phyloP scores from a whole-genome alignment of 176 grass and related monocot genomes.

The Leersia perrieri region DNA sequence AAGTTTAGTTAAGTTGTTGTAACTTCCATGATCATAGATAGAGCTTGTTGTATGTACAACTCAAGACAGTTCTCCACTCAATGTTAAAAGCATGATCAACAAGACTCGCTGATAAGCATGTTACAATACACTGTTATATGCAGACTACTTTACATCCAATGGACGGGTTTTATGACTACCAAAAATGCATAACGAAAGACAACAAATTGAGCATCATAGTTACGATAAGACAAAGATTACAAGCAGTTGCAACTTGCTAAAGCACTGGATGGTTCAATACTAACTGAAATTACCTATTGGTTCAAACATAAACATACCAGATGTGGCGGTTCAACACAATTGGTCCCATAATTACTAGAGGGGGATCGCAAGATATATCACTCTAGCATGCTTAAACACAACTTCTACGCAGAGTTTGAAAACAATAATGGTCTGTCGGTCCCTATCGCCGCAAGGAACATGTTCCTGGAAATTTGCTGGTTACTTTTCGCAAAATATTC shows the following conservation, averaged over 20 bases:
- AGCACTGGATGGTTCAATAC: not conserved
- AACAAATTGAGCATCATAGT: not conserved
- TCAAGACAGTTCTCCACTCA: not conserved
- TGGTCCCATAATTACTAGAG: not conserved
- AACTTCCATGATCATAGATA: not conserved
- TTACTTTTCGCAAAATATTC: not conserved
- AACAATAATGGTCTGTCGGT: no score
- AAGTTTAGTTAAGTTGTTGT: not conserved
- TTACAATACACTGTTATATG: not conserved
- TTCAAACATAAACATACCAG: not conserved
- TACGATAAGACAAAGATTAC: not conserved
- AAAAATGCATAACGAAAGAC: not conserved
- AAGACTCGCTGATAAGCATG: not conserved
- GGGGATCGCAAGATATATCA: not conserved
- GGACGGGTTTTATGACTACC: not conserved
- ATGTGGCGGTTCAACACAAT: not conserved
- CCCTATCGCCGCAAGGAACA: no score
- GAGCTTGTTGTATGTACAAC: not conserved
- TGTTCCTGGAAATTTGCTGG: not conserved
- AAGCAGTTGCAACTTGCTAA: not conserved
- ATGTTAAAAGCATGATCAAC: not conserved
- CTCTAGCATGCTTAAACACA: constrained; percentile 5
- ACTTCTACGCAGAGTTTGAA: not conserved
- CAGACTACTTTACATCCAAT: not conserved
- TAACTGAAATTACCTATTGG: not conserved